These are phyloP conservation scores for Acorus gramineus DNA, from an alignment of 106 monocot genomes.

Conservation along the genomic window DNA sequence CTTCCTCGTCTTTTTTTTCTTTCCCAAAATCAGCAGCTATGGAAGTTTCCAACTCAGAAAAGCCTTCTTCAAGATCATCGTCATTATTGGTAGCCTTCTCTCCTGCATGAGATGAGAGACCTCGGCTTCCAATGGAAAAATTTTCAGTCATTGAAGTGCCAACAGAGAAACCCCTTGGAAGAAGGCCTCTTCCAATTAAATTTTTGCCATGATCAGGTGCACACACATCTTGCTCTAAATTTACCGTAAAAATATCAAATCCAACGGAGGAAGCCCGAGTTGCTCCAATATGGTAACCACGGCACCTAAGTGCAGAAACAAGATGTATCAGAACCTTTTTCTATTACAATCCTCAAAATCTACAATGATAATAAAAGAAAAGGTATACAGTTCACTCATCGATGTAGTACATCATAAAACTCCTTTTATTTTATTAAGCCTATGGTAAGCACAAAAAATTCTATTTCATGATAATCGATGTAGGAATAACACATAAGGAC, in stretches of 20 bases:
- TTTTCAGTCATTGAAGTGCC: not conserved
- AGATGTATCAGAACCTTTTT: constrained; percentile 3
- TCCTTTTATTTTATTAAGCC: no score
- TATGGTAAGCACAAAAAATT: no score
- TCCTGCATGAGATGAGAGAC: constrained; percentile 48
- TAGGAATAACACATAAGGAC: no score
- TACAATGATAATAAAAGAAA: not conserved
- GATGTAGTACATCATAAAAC: no score
- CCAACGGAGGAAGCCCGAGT: constrained; percentile 6
- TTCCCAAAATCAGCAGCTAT: constrained; percentile 2
- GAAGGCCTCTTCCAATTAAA: constrained; percentile 1
- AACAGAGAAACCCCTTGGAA: constrained; percentile 2
- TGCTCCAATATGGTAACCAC: constrained; percentile 4
- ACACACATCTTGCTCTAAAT: constrained; percentile 7
- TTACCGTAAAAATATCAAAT: constrained; percentile 3
- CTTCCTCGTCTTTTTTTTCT: constrained; percentile 11
- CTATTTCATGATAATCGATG: no score
- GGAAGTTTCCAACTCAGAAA: constrained; percentile 50
- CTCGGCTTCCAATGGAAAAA: constrained; percentile 11
- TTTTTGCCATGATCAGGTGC: not conserved
- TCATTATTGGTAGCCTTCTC: constrained; percentile 23
- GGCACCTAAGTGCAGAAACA: constrained; percentile 18
- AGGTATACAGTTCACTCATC: not conserved
- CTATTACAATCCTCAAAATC: no score
- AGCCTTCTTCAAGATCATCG: constrained; percentile 32